These are phyloP conservation scores for Moesziomyces globuligerus DNA, from an alignment of 1,284 basidiomycete species.

Conservation along the genomic window DNA sequence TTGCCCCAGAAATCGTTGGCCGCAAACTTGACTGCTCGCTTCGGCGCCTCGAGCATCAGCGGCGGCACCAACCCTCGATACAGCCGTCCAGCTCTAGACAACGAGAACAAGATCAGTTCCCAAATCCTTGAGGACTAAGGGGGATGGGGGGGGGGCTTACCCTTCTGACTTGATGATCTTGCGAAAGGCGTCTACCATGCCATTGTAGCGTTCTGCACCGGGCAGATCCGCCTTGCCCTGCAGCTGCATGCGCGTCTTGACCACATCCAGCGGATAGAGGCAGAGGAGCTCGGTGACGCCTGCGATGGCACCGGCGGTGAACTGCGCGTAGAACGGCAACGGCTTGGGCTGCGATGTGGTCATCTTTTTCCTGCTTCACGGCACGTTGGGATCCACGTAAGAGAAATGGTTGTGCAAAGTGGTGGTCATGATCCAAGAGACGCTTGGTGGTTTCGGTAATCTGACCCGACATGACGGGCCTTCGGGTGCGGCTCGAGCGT, in stretches of 20 bases:
- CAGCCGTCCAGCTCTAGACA: slow-evolving; percentile 73
- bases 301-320: slow-evolving; percentile 88
- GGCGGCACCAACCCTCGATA: slow-evolving; percentile 96
- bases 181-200: slow-evolving; percentile 83
- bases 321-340: slow-evolving; percentile 85
- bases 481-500: no score
- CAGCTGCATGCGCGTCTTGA: slow-evolving; percentile 98
- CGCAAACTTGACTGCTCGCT: slow-evolving; percentile 93
- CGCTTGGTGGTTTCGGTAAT: no score
- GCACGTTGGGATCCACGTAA: no score
- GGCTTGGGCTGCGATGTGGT: slow-evolving; percentile 34
- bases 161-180: slow-evolving; percentile 85
- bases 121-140: not conserved
- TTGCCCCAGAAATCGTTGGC: slow-evolving; percentile 90
- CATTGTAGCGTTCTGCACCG: slow-evolving; percentile 67
- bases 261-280: slow-evolving; percentile 80
- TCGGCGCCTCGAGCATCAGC: slow-evolving; percentile 93
- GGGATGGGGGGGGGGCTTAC: slow-evolving; percentile 70
- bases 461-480: no score
- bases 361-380: slow-evolving; percentile 14
- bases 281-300: slow-evolving; percentile 85
- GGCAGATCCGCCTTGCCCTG: slow-evolving; percentile 79
- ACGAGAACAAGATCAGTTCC: not conserved
- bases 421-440: no score
- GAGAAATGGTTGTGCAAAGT: no score